Conservation (phyloP, 225 moss, liverwort and hornwort genomes). For the Physcomitrium patens region DNA sequence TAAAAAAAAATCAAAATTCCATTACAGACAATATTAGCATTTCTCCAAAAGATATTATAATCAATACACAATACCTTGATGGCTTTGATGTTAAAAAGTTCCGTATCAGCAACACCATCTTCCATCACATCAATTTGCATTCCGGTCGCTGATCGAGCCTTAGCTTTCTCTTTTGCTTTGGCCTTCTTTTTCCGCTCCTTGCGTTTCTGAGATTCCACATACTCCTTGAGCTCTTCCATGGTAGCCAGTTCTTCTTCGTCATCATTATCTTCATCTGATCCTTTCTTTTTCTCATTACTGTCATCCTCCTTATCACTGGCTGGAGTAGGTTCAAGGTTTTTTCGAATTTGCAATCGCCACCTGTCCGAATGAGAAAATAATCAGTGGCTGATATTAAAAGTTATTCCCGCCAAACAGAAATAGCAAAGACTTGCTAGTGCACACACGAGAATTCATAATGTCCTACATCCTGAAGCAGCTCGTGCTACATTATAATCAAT, state of each 20-base stretch:
- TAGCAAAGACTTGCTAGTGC: not conserved
- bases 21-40: not conserved
- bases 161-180: conserved; percentile 91
- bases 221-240: conserved; percentile 93
- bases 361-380: conserved; percentile 37
- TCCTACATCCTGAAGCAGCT: not conserved
- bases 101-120: conserved; percentile 77
- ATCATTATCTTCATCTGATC: conserved; percentile 57
- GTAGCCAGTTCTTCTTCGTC: conserved; percentile 81
- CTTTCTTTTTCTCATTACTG: conserved; percentile 36
- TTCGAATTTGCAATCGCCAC: conserved; percentile 93
- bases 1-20: not conserved
- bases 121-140: conserved; percentile 99
- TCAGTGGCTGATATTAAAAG: not conserved
- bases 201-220: conserved; percentile 73
- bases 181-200: conserved; percentile 77
- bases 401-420: not conserved
- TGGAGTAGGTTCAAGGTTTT: conserved; percentile 58
- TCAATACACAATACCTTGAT: conserved; percentile 61
- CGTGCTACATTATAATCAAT: not conserved
- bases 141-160: conserved; percentile 86
- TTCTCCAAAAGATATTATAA: not conserved
- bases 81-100: conserved; percentile 78
- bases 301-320: conserved; percentile 45
- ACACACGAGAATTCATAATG: not conserved